phyloP scores from a whole-genome alignment of 1,284 basidiomycete species.

The Ustilago tritici region DNA sequence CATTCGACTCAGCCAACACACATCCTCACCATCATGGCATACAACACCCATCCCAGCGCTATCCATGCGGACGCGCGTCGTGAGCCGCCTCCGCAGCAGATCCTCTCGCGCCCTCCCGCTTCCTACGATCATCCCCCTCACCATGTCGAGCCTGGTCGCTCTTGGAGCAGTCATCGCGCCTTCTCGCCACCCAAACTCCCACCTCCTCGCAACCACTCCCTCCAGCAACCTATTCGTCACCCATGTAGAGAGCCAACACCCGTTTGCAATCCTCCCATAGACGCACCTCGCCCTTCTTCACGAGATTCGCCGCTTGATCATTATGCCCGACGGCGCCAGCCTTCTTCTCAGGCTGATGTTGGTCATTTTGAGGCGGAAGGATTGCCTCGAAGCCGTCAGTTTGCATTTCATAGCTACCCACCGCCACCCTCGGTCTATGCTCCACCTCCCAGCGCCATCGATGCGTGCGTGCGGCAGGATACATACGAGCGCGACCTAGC shows the following conservation, averaged over 20 bases:
- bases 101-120: neutral
- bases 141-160: neutral
- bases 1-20: neutral
- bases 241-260: constrained; percentile 6
- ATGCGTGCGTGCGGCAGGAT: neutral
- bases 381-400: neutral
- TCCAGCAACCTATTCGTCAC: neutral
- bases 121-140: constrained; percentile 13
- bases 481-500: constrained; percentile 3
- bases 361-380: neutral
- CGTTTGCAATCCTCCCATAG: neutral
- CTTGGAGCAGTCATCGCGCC: constrained; percentile 8
- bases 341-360: neutral
- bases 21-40: constrained; percentile 7
- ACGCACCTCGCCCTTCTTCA: neutral
- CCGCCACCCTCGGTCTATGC: constrained; percentile 10
- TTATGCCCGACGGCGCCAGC: constrained; percentile 8
- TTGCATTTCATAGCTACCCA: neutral
- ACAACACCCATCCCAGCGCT: constrained; percentile 3
- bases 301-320: constrained; percentile 6
- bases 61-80: constrained; percentile 4
- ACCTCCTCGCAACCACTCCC: constrained; percentile 14
- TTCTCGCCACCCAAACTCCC: constrained; percentile 31
- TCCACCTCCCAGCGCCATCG: constrained; percentile 3
- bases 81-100: constrained; percentile 10